Base-by-base conservation (phyloP, 805 yeast genomes). In the Schwanniomyces vanrijiae region DNA sequence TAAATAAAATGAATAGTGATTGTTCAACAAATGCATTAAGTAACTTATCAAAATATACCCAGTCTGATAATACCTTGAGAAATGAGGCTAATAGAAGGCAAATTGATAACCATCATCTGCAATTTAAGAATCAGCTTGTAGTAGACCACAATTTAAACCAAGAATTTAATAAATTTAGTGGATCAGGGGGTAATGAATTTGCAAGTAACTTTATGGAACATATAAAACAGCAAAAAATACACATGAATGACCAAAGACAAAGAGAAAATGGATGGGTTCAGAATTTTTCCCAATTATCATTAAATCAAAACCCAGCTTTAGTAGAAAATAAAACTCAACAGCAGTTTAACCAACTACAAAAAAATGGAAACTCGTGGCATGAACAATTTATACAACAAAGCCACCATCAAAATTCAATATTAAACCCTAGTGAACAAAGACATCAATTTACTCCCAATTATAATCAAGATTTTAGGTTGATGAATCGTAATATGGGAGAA, bases 21-120 rank as follows among this genome's bases (percentile, higher is more conserved):
- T 77, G 82, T 20, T 77, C 76, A 3, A 60, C 72, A 3, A 76
- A 68, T 49, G 79, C 81, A 11, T 55, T 77, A 29, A 62, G 62
- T 51, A 74, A 71, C 58, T 59, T 77, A 33, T 53, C 71, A 16
- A 66, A 68, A 45, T 77, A 73, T 45, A 51, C 77, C 0, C 72
- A 69, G 45, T 46, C 70, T 31, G 80, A 76, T 52, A 64, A 54
- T 44, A 67, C 78, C 6, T 58, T 75, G 11, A 71, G 66, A 40
- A 60, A 66, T 38, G 77, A 72, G 49, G 54, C 60, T 26, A 42
- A 51, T 2, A 47, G 44, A 34, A 31, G 35, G 9, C 34, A 45
- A 41, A 43, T 41, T 14, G 43, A 22, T 11, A 41, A 44, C 10
- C 47, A 44, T 24, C 49, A 18, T 19, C 46, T 25, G 29, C 54